Base-by-base conservation (phyloP, 108 stramenopile genomes). In the Cylindrotheca closterium region DNA sequence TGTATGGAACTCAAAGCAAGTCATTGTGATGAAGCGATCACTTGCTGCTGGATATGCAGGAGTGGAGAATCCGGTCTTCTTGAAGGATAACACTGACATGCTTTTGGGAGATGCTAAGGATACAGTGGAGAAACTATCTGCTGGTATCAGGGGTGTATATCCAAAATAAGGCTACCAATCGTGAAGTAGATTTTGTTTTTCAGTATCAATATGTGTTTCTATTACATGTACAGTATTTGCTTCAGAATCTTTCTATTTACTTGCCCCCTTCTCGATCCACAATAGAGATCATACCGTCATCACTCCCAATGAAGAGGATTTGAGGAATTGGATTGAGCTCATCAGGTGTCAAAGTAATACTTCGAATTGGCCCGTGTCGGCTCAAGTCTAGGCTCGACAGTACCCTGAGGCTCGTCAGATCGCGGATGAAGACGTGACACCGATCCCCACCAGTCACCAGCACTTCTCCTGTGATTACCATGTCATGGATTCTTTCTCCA, bases 71-170 rank as follows among this genome's bases (percentile, higher is more conserved):
- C 98, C 99, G 1, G 94, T 98, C 51, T 99, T 99, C 79, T 77
- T 96, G 84, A 97, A 98, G 77, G 88, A 90, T 64, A 98, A 99
- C 81, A 96, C 93, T 51, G 96, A 96, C 71, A 98, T 99, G 97
- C 82, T 99, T 53, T 79, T 97, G 18, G 96, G 96, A 30, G 95
- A 96, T 63, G 96, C 96, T 47, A 97, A 97, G 78, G 93, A 95
- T 30, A 96, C 94, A 3, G 85, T 88, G 51, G 96, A 97, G 64
- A 87, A 93, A 61, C 77, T 97, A 33, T 74, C 82, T 18, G 81
- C 78, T 52, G 92, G 88, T 25, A 88, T 92, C 25, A 94, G 93
- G 74, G 81, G 52, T 50, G 37, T 68, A 31, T 78, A 75, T 33
- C 70, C 77, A 51, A 81, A 77, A 51, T 80, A 68, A 37, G 53